These are phyloP conservation scores for Botryotinia convoluta DNA, from an alignment of 2,329 filamentous ascomycete species.

Conservation along the genomic window DNA sequence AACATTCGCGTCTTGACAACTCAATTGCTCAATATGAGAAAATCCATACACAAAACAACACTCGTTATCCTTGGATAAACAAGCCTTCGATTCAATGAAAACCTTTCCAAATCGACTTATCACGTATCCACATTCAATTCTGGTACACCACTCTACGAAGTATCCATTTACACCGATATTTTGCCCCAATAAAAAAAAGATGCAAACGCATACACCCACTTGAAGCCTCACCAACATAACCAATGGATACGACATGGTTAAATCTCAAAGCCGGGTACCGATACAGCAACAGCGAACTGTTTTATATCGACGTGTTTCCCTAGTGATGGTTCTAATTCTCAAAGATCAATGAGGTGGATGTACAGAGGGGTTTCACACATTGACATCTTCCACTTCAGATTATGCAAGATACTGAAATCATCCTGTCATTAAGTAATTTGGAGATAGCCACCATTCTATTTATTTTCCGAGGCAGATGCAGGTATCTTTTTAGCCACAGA, in stretches of 20 bases:
- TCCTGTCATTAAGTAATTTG: conserved; percentile 3
- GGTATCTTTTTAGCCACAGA: conserved; percentile 6
- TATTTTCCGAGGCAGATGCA: conserved; percentile 2
- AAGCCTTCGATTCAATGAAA: not conserved
- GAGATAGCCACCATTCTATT: not conserved
- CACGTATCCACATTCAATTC: conserved; percentile 16
- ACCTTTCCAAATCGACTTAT: not conserved
- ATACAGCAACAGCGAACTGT: conserved; percentile 14
- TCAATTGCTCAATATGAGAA: not conserved
- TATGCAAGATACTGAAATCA: not conserved
- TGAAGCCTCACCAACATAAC: conserved; percentile 16
- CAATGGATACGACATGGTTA: not conserved
- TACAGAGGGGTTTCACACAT: conserved; percentile 6
- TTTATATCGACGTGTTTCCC: conserved; percentile 21
- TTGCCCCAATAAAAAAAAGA: conserved; percentile 21
- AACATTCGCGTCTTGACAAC: not conserved
- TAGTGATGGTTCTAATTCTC: conserved; percentile 7
- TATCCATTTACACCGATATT: conserved; percentile 21
- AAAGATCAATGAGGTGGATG: conserved; percentile 19
- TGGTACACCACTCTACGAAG: conserved; percentile 6
- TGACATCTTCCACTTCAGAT: conserved; percentile 9
- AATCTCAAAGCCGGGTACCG: not conserved
- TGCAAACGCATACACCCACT: conserved; percentile 21
- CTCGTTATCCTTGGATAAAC: not conserved
- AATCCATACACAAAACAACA: not conserved